These are phyloP conservation scores for Hypomontagnella submonticulosa DNA, from an alignment of 495 filamentous ascomycete species.

Conservation along the genomic window DNA sequence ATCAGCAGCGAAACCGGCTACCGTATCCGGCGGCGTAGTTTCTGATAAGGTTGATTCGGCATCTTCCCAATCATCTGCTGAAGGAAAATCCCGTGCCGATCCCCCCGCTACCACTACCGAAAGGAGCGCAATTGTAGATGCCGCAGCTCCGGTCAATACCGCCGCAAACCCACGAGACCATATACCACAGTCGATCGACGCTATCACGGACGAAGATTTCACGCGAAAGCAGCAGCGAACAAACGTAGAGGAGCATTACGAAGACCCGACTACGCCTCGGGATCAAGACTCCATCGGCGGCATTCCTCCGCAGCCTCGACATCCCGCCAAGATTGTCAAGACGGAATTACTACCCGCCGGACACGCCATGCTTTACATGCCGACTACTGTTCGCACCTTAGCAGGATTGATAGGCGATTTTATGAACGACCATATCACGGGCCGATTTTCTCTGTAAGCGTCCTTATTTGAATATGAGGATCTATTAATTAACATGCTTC, in stretches of 20 bases:
- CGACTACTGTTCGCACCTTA: constrained; percentile 77
- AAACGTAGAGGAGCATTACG: constrained; percentile 50
- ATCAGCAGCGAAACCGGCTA: constrained; percentile 21
- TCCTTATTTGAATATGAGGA: not conserved
- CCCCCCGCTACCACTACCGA: constrained; percentile 12
- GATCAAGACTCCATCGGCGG: constrained; percentile 45
- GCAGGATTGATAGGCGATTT: constrained; percentile 87
- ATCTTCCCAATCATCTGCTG: constrained; percentile 5
- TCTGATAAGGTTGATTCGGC: constrained; percentile 14
- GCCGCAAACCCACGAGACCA: constrained; percentile 39
- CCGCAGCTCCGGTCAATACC: constrained; percentile 57
- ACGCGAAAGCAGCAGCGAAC: constrained; percentile 32
- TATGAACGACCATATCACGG: constrained; percentile 75
- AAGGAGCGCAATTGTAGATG: constrained; percentile 55
- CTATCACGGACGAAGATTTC: constrained; percentile 52
- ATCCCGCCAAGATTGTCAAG: constrained; percentile 68
- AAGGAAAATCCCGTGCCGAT: constrained; percentile 6
- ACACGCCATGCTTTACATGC: constrained; percentile 86
- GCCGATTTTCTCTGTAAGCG: constrained; percentile 71
- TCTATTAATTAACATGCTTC: constrained; percentile 13
- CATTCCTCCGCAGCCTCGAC: constrained; percentile 55
- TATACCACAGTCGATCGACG: constrained; percentile 48
- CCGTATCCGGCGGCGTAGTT: not conserved
- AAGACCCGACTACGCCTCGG: constrained; percentile 60
- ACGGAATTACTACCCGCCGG: constrained; percentile 81